Evolutionary conservation across 1,139 yeast species (phyloP).

Genomic region (Kodamaea derodonti): DNA sequence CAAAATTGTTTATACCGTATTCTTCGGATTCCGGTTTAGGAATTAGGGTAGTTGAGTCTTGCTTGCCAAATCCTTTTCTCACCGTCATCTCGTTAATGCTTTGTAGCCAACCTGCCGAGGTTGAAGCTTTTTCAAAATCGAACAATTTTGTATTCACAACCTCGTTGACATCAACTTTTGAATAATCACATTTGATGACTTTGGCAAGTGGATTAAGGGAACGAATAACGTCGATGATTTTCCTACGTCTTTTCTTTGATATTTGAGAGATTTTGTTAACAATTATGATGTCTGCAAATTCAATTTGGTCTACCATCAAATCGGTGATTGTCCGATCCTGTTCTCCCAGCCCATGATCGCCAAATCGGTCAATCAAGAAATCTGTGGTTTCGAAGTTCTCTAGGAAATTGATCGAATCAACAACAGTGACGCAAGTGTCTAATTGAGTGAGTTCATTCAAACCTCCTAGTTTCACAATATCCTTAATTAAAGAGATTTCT

Average conservation of each 20-base stretch:
- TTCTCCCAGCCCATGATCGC: conserved; percentile 34
- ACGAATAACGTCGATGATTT: conserved; percentile 26
- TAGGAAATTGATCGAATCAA: conserved; percentile 39
- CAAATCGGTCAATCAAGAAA: conserved; percentile 37
- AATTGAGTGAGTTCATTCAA: conserved; percentile 31
- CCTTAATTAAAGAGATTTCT: conserved; percentile 23
- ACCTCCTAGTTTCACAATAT: conserved; percentile 36
- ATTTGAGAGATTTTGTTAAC: conserved; percentile 33
- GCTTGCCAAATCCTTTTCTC: conserved; percentile 31
- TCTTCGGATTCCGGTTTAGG: conserved; percentile 33
- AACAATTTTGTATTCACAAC: conserved; percentile 31
- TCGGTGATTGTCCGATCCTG: conserved; percentile 42
- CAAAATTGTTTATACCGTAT: conserved; percentile 41
- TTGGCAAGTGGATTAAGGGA: conserved; percentile 41
- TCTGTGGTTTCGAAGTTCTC: conserved; percentile 41
- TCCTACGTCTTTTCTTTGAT: conserved; percentile 18
- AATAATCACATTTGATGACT: conserved; percentile 29
- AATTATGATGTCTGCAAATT: conserved; percentile 41
- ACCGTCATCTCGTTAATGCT: conserved; percentile 37
- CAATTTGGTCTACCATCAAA: conserved; percentile 43
- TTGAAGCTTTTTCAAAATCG: conserved; percentile 37
- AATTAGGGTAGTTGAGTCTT: conserved; percentile 15
- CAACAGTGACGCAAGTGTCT: conserved; percentile 46
- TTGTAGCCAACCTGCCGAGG: conserved; percentile 47
- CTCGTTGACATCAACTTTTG: conserved; percentile 30